phyloP scores from a whole-genome alignment of 768 basidiomycete species.

The Lentinula edodes region DNA sequence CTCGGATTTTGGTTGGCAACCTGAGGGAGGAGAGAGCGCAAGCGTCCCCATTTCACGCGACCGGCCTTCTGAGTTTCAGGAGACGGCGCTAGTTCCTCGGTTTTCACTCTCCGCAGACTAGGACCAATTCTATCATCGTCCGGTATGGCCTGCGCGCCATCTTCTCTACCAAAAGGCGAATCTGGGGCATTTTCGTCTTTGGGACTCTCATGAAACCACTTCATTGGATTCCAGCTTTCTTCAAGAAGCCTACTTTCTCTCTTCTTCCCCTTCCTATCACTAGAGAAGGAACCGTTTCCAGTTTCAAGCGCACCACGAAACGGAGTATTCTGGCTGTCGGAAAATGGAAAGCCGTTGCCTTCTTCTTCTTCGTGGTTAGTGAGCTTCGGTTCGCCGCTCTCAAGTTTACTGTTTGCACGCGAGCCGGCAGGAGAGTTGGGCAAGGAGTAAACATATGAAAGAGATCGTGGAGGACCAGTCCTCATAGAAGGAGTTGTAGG shows the following conservation, averaged over 20 bases:
- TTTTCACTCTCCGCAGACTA: neutral
- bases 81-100: constrained; percentile 12
- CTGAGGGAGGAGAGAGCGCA: constrained; percentile 63
- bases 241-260: constrained; percentile 42
- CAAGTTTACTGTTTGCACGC: constrained; percentile 18
- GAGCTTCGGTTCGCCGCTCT: constrained; percentile 23
- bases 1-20: constrained; percentile 34
- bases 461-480: constrained; percentile 70
- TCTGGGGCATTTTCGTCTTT: constrained; percentile 38
- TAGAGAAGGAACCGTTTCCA: constrained; percentile 28
- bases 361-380: constrained; percentile 29
- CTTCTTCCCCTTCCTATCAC: constrained; percentile 44
- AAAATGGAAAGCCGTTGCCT: constrained; percentile 23
- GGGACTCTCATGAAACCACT: constrained; percentile 50
- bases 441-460: constrained; percentile 59
- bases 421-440: constrained; percentile 33
- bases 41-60: constrained; percentile 51
- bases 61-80: constrained; percentile 18
- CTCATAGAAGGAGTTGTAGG: constrained; percentile 54
- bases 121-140: constrained; percentile 7
- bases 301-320: constrained; percentile 65
- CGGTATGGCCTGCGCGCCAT: constrained; percentile 5
- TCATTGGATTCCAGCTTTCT: constrained; percentile 48
- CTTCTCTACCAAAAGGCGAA: constrained; percentile 18
- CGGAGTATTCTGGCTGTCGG: constrained; percentile 20